Percentiles rank a stretch among this genome's conserved stretches.
Evolutionary conservation across 1,284 basidiomycete species (phyloP).

Genomic region (Sphagnurus paluster): DNA sequence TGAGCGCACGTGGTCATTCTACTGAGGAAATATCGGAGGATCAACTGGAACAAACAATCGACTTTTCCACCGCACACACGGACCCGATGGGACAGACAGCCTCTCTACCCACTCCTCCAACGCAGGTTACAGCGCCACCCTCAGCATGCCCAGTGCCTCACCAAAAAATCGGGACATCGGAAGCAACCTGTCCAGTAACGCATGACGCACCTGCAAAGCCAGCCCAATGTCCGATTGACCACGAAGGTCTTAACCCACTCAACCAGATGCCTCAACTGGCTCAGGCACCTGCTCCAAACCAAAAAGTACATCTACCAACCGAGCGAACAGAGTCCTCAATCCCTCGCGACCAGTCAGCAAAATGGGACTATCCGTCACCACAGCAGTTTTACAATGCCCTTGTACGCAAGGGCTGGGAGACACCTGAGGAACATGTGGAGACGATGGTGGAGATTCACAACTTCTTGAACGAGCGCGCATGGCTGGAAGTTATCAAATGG

Average conservation of each 20-base stretch:
- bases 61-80: background rate
- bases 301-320: slow-evolving; percentile 67
- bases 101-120: slow-evolving; percentile 19
- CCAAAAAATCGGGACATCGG: slow-evolving; percentile 13
- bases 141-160: slow-evolving; percentile 27
- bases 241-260: slow-evolving; percentile 68
- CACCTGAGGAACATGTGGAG: slow-evolving; percentile 94
- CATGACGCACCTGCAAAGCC: slow-evolving; percentile 26
- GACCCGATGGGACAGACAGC: slow-evolving; percentile 34
- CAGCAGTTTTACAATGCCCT: slow-evolving; percentile 99
- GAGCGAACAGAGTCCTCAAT: slow-evolving; percentile 83
- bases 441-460: slow-evolving; percentile 99
- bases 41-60: slow-evolving; percentile 16
- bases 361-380: slow-evolving; percentile 97
- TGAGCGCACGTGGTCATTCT: too few species aligned
- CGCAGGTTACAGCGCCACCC: background rate
- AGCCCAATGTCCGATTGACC: slow-evolving; percentile 37
- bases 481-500: slow-evolving; percentile 95
- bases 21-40: background rate
- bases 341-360: slow-evolving; percentile 62
- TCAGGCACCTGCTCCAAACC: slow-evolving; percentile 64
- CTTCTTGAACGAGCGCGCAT: slow-evolving; percentile 95
- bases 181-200: slow-evolving; percentile 33
- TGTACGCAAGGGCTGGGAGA: slow-evolving; percentile 96
- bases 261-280: slow-evolving; percentile 90